Evolutionary conservation across 306 rosid genomes (phyloP).

Genomic region (Sindora glabra): DNA sequence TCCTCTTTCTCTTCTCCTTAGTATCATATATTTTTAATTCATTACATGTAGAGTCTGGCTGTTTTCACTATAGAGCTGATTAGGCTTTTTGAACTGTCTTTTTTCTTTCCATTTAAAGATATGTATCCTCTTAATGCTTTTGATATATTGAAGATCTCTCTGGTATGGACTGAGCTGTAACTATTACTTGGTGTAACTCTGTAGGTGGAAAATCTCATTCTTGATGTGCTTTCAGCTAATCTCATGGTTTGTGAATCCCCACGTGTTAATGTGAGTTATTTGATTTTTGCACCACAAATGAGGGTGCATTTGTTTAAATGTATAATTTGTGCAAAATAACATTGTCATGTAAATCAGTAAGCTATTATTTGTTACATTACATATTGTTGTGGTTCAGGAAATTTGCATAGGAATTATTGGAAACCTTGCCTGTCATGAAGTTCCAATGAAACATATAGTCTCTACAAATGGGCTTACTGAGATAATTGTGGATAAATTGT

Average conservation of each 20-base stretch:
- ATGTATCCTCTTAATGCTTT: constrained; percentile 9
- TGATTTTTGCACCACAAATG: background rate
- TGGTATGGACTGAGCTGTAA: background rate
- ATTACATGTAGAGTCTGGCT: background rate
- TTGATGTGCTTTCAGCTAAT: constrained; percentile 77
- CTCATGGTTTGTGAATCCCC: constrained; percentile 52
- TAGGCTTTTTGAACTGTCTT: too few relatives aligned
- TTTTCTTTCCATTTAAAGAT: too few relatives aligned
- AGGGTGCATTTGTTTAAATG: background rate
- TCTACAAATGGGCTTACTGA: constrained; percentile 52
- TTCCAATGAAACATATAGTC: constrained; percentile 46
- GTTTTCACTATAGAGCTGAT: background rate
- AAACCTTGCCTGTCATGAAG: constrained; percentile 86
- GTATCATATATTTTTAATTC: background rate
- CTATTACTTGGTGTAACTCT: background rate
- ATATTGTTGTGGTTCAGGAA: constrained; percentile 50
- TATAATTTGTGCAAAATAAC: background rate
- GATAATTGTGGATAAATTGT: constrained; percentile 50
- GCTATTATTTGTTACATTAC: constrained; percentile 6
- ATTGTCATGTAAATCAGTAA: background rate
- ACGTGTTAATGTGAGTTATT: constrained; percentile 56
- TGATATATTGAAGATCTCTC: background rate
- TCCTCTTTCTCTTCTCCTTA: background rate
- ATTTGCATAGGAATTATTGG: constrained; percentile 73
- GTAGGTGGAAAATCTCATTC: constrained; percentile 78